Base-by-base conservation (phyloP, 352 stramenopile genomes). In the Pythium dissotocum region DNA sequence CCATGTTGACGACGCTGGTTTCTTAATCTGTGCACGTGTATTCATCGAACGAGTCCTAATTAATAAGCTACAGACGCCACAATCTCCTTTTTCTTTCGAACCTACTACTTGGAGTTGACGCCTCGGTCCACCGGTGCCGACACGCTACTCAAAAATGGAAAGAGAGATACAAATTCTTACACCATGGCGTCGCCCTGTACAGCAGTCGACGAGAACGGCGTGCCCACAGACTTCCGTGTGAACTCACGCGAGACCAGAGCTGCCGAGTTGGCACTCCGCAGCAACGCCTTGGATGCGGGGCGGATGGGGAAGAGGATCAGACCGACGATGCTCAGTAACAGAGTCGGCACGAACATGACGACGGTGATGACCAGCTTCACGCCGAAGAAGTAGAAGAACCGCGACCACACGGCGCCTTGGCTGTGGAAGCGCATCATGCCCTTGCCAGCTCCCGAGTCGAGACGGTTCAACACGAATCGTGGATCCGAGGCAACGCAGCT, bases 231-330 rank as follows among this genome's bases (percentile, higher is more conserved):
- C 58, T 75, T 71, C 35, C 85, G 80, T 58, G 85, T 88, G 70
- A 87, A 93, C 52, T 93, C 80, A 40, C 85, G 69, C 48, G 83
- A 89, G 72, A 77, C 89, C 6, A 93, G 75, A 12, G 71, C 78
- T 58, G 74, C 83, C 16, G 60, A 67, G 30, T 78, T 91, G 4
- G 85, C 78, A 66, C 72, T 71, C 49, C 69, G 71, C 16, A 74
- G 70, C 4, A 90, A 42, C 9, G 67, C 66, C 28, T 58, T 65
- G 54, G 83, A 93, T 9, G 72, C 69, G 40, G 83, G 69, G 14
- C 78, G 81, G 55, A 91, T 76, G 28, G 80, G 81, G 71, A 79
- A 93, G 4, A 84, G 62, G 49, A 93, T 44, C n/a, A 85, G 62
- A 12, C 77, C 76, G 16, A 86, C 56, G 33, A 91, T 51, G 24